phyloP scores from a whole-genome alignment of 495 filamentous ascomycete species.

The Aspergillus indologenus region DNA sequence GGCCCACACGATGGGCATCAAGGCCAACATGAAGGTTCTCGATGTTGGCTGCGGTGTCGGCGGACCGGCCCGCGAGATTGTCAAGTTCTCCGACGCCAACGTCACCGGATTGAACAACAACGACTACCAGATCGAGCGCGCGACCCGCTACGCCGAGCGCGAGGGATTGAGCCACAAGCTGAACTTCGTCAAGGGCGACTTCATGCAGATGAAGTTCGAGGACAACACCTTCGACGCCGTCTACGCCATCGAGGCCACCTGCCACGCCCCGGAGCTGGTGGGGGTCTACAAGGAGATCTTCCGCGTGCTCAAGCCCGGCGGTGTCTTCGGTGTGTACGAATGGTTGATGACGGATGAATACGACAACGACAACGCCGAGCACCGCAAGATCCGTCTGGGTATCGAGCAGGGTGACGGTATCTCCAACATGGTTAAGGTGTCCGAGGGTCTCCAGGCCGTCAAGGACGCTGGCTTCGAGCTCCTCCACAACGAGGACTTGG shows the following conservation, averaged over 20 bases:
- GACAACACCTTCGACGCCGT: conserved; percentile 91
- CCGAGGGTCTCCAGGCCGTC: conserved; percentile 80
- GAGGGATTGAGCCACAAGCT: conserved; percentile 81
- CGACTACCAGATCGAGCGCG: conserved; percentile 98
- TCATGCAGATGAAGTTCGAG: conserved; percentile 99
- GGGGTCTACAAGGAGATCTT: conserved; percentile 94
- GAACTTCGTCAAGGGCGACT: conserved; percentile 92
- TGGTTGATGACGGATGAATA: conserved; percentile 99
- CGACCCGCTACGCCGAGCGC: conserved; percentile 75
- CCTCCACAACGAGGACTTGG: conserved; percentile 84
- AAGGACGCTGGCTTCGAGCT: conserved; percentile 86
- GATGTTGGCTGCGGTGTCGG: conserved; percentile 98
- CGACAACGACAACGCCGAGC: conserved; percentile 82
- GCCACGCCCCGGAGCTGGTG: conserved; percentile 90
- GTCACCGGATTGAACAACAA: conserved; percentile 98
- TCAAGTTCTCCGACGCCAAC: conserved; percentile 88
- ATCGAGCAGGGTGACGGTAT: conserved; percentile 98
- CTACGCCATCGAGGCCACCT: conserved; percentile 96
- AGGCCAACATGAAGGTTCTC: conserved; percentile 82
- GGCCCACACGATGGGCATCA: conserved; percentile 82
- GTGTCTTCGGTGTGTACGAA: conserved; percentile 96
- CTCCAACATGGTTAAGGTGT: conserved; percentile 94
- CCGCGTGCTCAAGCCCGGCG: conserved; percentile 94
- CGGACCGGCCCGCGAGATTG: conserved; percentile 95
- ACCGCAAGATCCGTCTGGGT: conserved; percentile 87